Conservation (phyloP, 1,139 yeast species). For the Blastobotrys persicus region DNA sequence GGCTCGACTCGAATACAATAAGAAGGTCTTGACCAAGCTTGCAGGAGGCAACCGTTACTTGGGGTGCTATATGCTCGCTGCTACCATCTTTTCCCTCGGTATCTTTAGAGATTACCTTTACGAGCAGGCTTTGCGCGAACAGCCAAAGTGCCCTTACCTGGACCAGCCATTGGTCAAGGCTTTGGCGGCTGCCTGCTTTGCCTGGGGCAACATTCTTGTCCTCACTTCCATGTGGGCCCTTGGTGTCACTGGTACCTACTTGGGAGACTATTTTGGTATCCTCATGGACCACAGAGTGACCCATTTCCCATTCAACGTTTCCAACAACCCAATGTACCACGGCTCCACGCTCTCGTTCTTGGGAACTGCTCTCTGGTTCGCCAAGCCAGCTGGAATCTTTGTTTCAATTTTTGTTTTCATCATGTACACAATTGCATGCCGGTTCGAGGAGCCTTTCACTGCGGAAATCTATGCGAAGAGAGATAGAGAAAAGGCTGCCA, state of each 20-base stretch:
- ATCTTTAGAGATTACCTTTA: constrained; percentile 75
- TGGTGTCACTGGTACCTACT: constrained; percentile 93
- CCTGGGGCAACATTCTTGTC: constrained; percentile 75
- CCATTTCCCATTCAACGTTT: constrained; percentile 89
- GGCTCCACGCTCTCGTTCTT: constrained; percentile 87
- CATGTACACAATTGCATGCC: constrained; percentile 80
- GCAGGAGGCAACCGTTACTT: constrained; percentile 61
- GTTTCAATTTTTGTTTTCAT: constrained; percentile 69
- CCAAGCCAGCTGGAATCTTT: constrained; percentile 82
- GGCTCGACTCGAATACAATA: constrained; percentile 80
- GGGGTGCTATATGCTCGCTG: constrained; percentile 84
- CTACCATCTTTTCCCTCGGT: constrained; percentile 80
- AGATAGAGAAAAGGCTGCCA: constrained; percentile 38
- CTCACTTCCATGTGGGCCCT: constrained; percentile 85
- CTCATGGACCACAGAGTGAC: constrained; percentile 87
- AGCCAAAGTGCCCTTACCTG: constrained; percentile 40
- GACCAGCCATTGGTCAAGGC: constrained; percentile 42
- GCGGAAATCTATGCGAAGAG: constrained; percentile 77
- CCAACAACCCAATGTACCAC: constrained; percentile 94
- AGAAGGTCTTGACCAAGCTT: constrained; percentile 69
- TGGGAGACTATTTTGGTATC: constrained; percentile 97
- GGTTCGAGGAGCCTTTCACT: constrained; percentile 94
- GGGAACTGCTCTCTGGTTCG: constrained; percentile 87
- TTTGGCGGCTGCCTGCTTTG: constrained; percentile 51
- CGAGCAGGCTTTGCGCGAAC: constrained; percentile 61